phyloP scores from a whole-genome alignment of 495 filamentous ascomycete genomes.

The Hypoxylon rickii region DNA sequence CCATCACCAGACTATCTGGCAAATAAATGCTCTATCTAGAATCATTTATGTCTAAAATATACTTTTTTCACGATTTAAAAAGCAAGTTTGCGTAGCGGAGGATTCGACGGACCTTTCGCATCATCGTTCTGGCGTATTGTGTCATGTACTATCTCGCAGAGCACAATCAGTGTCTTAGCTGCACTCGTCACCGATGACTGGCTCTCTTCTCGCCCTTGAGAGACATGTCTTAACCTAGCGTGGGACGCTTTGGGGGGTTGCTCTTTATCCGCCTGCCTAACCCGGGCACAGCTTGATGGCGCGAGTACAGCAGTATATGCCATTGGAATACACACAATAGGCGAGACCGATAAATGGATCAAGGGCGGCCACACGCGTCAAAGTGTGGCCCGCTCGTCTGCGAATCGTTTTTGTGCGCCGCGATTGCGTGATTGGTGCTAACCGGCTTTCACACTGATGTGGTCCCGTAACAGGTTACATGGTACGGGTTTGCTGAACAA shows the following conservation, averaged over 20 bases:
- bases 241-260: no score
- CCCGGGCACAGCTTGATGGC: neutral
- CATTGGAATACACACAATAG: no score
- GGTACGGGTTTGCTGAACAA: neutral
- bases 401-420: constrained; percentile 17
- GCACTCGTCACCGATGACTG: neutral
- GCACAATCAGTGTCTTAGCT: neutral
- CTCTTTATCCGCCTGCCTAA: neutral
- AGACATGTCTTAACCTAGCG: no score
- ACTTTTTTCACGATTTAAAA: no score
- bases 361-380: constrained; percentile 1
- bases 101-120: neutral
- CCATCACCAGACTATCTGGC: no score
- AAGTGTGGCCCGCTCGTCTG: constrained; percentile 10
- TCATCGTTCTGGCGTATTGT: neutral
- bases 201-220: no score
- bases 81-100: neutral
- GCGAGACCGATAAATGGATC: neutral
- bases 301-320: neutral
- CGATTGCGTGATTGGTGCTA: constrained; percentile 31
- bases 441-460: constrained; percentile 3
- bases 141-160: neutral
- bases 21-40: no score
- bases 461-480: constrained; percentile 9
- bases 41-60: no score